phyloP scores from a whole-genome alignment of 176 grass and related monocot species.

The Oryza officinalis region DNA sequence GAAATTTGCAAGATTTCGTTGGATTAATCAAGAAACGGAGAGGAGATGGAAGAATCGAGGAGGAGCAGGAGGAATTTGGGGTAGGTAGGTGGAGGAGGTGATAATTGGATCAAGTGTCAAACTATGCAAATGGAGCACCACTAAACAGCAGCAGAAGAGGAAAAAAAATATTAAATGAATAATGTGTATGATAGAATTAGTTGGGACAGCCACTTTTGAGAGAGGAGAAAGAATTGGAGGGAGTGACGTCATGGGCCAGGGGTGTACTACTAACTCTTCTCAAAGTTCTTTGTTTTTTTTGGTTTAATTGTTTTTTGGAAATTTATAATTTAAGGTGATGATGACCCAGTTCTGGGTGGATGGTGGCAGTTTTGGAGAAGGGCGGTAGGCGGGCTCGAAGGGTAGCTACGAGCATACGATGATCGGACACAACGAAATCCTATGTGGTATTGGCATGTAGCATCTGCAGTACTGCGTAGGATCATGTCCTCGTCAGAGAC shows the following conservation, averaged over 20 bases:
- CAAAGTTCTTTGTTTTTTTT: not conserved
- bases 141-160: not conserved
- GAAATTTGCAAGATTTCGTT: not conserved
- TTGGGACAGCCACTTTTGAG: not conserved
- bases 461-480: too few species aligned
- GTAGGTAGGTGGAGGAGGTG: not conserved
- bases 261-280: not conserved
- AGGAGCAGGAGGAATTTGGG: not conserved
- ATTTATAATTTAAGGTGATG: not conserved
- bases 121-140: conserved; percentile 27
- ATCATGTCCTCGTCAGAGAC: too few species aligned
- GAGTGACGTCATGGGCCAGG: not conserved
- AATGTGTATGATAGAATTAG: not conserved
- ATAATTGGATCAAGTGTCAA: conserved; percentile 27
- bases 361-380: not conserved
- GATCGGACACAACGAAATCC: too few species aligned
- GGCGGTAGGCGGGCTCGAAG: too few species aligned
- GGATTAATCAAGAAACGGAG: not conserved
- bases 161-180: not conserved
- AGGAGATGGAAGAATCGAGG: not conserved
- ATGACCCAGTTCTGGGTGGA: not conserved
- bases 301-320: not conserved
- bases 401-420: too few species aligned
- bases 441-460: too few species aligned
- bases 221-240: conserved; percentile 1